Conservation (phyloP, 768 basidiomycete species). For the Cystobasidium tubakii region DNA sequence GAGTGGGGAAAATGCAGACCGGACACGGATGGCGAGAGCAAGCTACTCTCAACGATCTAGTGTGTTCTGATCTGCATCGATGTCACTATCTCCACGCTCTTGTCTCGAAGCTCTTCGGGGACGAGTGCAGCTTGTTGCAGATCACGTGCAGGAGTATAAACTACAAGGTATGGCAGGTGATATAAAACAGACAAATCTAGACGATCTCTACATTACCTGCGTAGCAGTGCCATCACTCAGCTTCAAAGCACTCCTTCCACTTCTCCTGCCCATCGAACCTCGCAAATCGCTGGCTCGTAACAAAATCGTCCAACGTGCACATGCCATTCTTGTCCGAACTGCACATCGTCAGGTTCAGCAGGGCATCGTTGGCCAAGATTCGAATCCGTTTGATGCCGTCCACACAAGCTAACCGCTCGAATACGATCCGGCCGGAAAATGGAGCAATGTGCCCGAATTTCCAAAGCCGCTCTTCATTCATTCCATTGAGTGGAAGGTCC, state of each 20-base stretch:
- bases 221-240: neutral
- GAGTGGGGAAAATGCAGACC: too few relatives aligned
- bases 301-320: constrained; percentile 63
- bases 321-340: constrained; percentile 58
- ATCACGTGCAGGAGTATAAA: too few relatives aligned
- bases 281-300: constrained; percentile 66
- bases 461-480: constrained; percentile 52
- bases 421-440: constrained; percentile 67
- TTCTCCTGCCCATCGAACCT: constrained; percentile 49
- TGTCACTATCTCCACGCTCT: too few relatives aligned
- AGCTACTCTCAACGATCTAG: too few relatives aligned
- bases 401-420: constrained; percentile 62
- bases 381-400: constrained; percentile 52
- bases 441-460: constrained; percentile 61
- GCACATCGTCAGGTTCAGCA: constrained; percentile 59
- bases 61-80: too few relatives aligned
- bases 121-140: too few relatives aligned
- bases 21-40: too few relatives aligned
- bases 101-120: too few relatives aligned
- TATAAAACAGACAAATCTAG: too few relatives aligned
- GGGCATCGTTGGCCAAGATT: constrained; percentile 69
- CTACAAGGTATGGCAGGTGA: too few relatives aligned
- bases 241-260: constrained; percentile 18
- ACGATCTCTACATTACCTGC: too few relatives aligned
- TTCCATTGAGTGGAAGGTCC: constrained; percentile 41